Base-by-base conservation (phyloP, 1,284 basidiomycete genomes). In the Megacollybia platyphylla region DNA sequence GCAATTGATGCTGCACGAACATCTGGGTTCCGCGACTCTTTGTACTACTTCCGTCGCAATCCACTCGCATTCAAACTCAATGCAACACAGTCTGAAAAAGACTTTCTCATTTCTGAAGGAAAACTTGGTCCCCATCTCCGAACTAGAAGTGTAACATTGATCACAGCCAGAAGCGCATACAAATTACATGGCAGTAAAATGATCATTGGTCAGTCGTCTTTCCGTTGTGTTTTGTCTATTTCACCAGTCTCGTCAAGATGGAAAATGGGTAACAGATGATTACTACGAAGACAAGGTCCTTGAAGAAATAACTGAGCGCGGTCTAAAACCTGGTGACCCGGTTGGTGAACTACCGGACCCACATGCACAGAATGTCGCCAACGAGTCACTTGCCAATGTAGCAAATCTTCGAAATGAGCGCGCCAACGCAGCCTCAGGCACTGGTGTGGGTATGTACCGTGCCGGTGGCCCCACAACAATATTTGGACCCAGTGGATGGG, bases 1-100 rank as follows among this genome's bases (percentile, higher is more conserved):
- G 90, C 94, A 8, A 97, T 98, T 49, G 94, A 98, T 55, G 93
- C 92, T 4, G 94, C 94, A 0, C 80, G 94, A 20, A 88, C 88
- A 3, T 92, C 89, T 32, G 96, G 94, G 1, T 97, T 92, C 63
- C 79, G 90, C 44, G 96, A 98, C 61, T 97, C 93, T 7, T 68
- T 97, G 8, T 97, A 96, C 61, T 97, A 97, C 60, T 94, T 97
- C 63, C 83, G 96, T 8, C 76, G 88, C 5, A 94, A 94, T 52
- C 80, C 81, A 0, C 76, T 89, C 28, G 84, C 96, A 17, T 72
- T 91, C 68, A 97, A 97, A 62, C 71, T 96, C 43, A 84, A 83
- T 50, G 86, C 88, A 31, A 83, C 80, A 0, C 82, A 87, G 44
- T 70, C 76, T 13, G 94, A 97, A 62, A 93, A 97, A 58, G 90